A percentile compares a stretch with the other conserved stretches of the same genome.
These are phyloP conservation scores for Globisporangium mamillatum DNA, from an alignment of 352 stramenopile species.

Conservation along the genomic window DNA sequence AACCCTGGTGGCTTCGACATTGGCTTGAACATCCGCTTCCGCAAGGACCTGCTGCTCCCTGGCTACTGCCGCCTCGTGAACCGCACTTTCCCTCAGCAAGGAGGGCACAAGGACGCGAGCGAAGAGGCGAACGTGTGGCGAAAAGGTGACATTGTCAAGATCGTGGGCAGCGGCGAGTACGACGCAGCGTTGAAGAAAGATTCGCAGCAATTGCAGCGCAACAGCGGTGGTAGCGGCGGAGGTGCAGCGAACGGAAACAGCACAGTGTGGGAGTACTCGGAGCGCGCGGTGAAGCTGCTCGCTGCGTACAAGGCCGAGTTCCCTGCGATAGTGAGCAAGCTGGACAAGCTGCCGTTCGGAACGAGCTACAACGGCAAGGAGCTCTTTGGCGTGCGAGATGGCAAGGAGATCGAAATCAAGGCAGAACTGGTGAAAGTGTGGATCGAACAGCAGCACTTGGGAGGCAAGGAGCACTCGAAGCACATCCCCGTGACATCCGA, in stretches of 20 bases:
- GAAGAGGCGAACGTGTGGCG: slow-evolving; percentile 77
- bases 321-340: slow-evolving; percentile 87
- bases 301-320: slow-evolving; percentile 93
- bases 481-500: slow-evolving; percentile 91
- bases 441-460: slow-evolving; percentile 91
- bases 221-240: not conserved
- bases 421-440: slow-evolving; percentile 88
- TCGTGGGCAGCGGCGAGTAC: slow-evolving; percentile 82
- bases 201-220: not conserved
- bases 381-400: slow-evolving; percentile 80
- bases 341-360: slow-evolving; percentile 87
- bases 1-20: slow-evolving; percentile 92
- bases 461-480: slow-evolving; percentile 82
- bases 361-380: slow-evolving; percentile 87
- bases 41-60: slow-evolving; percentile 86
- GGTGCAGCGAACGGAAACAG: not conserved
- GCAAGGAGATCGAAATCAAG: slow-evolving; percentile 57
- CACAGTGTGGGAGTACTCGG: slow-evolving; percentile 96
- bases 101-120: slow-evolving; percentile 14
- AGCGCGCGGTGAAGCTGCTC: slow-evolving; percentile 93
- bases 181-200: slow-evolving; percentile 30
- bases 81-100: slow-evolving; percentile 17
- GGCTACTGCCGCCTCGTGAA: slow-evolving; percentile 88
- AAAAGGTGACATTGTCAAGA: slow-evolving; percentile 90
- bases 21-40: slow-evolving; percentile 77